Evolutionary conservation across 305 asterid species (phyloP), one percentile per base, ranked within the genome.

Genomic region (Rubia balearica): DNA sequence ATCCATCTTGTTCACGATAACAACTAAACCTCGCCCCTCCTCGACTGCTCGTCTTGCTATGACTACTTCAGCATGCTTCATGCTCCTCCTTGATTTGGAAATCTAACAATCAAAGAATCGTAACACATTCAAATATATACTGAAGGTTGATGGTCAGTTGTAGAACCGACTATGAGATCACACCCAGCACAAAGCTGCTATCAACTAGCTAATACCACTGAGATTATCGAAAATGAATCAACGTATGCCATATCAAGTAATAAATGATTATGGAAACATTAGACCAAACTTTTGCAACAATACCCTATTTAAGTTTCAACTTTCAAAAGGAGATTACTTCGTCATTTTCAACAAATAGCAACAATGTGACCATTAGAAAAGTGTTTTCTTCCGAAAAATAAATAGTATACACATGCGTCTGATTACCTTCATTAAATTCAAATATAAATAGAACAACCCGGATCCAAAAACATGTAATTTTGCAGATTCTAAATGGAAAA

Each of bases 1-100:
- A 80, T 90, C 98, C 89, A 90, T 89, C 85, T 93, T 93, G 85
- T 93, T 90, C 69, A 93, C 95, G 61, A 89, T 87, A 57, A 93
- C 85, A 46, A 93, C 96, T 84, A 93, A 78, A 67, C 97, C 89
- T 40, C 97, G 84, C 69, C 97, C 98, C 88, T 93, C 98, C 74
- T 88, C 96, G 64, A 93, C 88, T 7, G 98, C 92, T 75, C 91
- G 92, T 81, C 97, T 83, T 55, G 98, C 97, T 80, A 93, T 90
- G 68, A 85, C 97, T 66, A 93, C 98, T 89, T 93, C 96, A 76
- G 89, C 89, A 72, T 90, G 98, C 77, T 86, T 90, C 96, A 93
- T 79, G 86, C 96, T 86, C 81, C 96, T 82, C 76, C 79, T 83
- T 68, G 83, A 85, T 76, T 74, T 85, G 70, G 83, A 84, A 75